Evolutionary conservation across 2,329 filamentous ascomycete genomes (phyloP).

Genomic region (Conoideocrella luteorostrata): DNA sequence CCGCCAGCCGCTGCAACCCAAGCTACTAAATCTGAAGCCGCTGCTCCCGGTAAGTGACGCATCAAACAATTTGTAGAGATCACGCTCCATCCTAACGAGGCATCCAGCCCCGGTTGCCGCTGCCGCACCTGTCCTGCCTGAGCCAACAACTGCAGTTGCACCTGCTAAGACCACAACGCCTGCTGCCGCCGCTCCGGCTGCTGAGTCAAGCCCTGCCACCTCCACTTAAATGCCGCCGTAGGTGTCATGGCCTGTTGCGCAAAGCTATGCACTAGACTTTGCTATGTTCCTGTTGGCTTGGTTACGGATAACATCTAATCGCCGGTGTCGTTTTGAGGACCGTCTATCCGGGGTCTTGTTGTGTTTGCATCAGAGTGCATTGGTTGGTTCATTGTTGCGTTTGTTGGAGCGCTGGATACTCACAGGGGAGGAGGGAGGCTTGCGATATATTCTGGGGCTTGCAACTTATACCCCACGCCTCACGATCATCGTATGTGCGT

Average conservation of each 20-base stretch:
- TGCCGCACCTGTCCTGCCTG: conserved; percentile 3
- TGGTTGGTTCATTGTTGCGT: conserved; percentile 13
- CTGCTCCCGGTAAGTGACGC: conserved; percentile 2
- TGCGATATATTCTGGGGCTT: conserved; percentile 18
- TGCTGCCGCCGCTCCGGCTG: conserved; percentile 12
- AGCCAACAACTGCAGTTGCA: conserved; percentile 12
- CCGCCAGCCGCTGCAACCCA: neutral
- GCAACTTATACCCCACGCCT: conserved; percentile 24
- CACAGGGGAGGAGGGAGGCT: conserved; percentile 17
- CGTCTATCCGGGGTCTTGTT: conserved; percentile 2
- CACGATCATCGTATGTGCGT: conserved; percentile 7
- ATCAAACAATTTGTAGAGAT: neutral
- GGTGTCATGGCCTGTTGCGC: no score
- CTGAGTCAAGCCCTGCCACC: neutral
- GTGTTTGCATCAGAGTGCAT: conserved; percentile 7
- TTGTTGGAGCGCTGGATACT: conserved; percentile 25
- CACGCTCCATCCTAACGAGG: neutral
- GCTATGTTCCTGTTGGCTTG: neutral
- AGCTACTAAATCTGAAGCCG: conserved; percentile 4
- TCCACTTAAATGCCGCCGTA: no score
- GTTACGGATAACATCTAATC: conserved; percentile 1
- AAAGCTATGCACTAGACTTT: no score
- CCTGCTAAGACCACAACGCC: conserved; percentile 21
- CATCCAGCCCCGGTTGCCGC: conserved; percentile 7
- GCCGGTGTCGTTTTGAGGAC: conserved; percentile 2